These are phyloP conservation scores for Leccinum pachyderme DNA, from an alignment of 1,284 basidiomycete genomes.

Conservation along the genomic window DNA sequence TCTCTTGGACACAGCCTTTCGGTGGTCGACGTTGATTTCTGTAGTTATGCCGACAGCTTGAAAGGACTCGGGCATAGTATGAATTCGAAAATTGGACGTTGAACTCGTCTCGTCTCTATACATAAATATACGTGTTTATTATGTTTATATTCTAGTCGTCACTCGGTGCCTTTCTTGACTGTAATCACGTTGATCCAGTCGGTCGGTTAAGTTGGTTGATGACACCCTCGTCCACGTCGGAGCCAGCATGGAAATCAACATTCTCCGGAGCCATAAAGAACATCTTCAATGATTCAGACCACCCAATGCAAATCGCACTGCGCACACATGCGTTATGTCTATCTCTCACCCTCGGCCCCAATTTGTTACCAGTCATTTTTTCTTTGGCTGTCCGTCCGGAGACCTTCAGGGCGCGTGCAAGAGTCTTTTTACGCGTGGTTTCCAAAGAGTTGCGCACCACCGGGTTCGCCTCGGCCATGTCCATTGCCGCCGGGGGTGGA, in stretches of 20 bases:
- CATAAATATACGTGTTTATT: background rate
- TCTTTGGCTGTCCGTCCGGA: slow-evolving; percentile 28
- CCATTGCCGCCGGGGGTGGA: slow-evolving; percentile 62
- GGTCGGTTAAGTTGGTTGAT: background rate
- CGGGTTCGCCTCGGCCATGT: slow-evolving; percentile 68
- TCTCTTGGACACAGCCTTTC: slow-evolving; percentile 32
- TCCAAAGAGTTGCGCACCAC: slow-evolving; percentile 53
- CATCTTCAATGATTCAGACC: slow-evolving; percentile 26
- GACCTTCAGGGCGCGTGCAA: slow-evolving; percentile 11
- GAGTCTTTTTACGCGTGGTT: slow-evolving; percentile 43
- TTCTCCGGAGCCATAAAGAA: background rate
- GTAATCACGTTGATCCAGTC: slow-evolving; percentile 17
- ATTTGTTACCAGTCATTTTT: slow-evolving; percentile 51
- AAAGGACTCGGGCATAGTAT: background rate
- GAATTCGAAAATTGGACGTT: background rate
- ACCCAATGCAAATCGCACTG: slow-evolving; percentile 58
- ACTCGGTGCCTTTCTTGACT: background rate
- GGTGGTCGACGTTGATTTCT: slow-evolving; percentile 46
- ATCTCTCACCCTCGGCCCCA: slow-evolving; percentile 63
- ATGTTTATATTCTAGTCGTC: background rate
- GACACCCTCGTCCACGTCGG: background rate
- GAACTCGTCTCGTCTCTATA: background rate
- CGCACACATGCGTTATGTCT: slow-evolving; percentile 68
- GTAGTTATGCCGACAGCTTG: slow-evolving; percentile 44
- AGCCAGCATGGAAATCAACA: slow-evolving; percentile 11